Conservation (phyloP, 2,329 filamentous ascomycete genomes). For the Metarhizium sp. region DNA sequence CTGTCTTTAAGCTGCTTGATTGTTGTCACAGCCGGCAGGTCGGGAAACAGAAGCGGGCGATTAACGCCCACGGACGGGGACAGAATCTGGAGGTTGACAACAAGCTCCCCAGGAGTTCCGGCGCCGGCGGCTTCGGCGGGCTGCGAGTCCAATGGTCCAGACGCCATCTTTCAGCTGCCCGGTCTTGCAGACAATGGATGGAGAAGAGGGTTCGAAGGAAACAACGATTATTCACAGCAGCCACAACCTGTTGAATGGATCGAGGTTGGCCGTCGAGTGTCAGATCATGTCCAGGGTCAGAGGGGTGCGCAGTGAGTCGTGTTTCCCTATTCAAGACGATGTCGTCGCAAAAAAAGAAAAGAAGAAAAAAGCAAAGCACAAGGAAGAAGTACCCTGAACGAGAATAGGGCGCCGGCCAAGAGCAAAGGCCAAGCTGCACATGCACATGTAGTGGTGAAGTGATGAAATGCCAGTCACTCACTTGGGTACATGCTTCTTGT, state of each 20-base stretch:
- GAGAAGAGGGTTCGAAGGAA: not conserved
- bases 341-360: too few species aligned
- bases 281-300: not conserved
- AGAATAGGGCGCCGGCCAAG: not conserved
- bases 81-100: slow-evolving; percentile 47
- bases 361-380: too few species aligned
- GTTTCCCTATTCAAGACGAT: too few species aligned
- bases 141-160: slow-evolving; percentile 20
- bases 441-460: not conserved
- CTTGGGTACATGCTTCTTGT: too few species aligned
- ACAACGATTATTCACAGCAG: not conserved
- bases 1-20: slow-evolving; percentile 48
- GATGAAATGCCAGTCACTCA: too few species aligned
- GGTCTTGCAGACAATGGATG: not conserved
- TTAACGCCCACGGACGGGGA: slow-evolving; percentile 48
- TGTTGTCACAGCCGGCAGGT: slow-evolving; percentile 40
- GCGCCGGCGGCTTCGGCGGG: slow-evolving; percentile 12
- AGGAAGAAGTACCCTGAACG: too few species aligned
- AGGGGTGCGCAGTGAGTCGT: not conserved
- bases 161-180: slow-evolving; percentile 27
- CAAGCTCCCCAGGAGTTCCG: slow-evolving; percentile 22
- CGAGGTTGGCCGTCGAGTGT: not conserved
- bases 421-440: not conserved
- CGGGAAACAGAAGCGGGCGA: slow-evolving; percentile 38
- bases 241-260: not conserved